Evolutionary conservation across 1,139 yeast genomes (phyloP).

Genomic region (Martiniozyma asiatica): DNA sequence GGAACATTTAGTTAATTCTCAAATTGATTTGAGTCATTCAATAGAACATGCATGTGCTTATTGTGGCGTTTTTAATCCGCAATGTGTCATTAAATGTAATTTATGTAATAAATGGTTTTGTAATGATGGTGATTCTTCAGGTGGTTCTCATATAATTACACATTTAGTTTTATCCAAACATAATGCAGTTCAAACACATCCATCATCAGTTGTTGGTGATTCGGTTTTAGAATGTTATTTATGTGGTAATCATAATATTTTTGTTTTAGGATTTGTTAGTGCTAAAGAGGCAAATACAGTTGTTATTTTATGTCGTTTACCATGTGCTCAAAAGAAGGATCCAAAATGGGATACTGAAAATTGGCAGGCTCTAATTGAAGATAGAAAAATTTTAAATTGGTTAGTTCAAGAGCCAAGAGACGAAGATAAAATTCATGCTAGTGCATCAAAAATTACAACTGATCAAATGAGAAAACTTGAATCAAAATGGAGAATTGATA

Average conservation of each 20-base stretch:
- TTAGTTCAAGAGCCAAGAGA: slow-evolving; percentile 60
- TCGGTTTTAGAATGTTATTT: slow-evolving; percentile 80
- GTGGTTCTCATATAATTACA: slow-evolving; percentile 72
- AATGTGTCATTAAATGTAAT: slow-evolving; percentile 65
- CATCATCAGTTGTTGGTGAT: slow-evolving; percentile 75
- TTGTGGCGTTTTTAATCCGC: slow-evolving; percentile 62
- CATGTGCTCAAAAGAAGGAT: slow-evolving; percentile 73
- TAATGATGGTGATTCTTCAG: slow-evolving; percentile 45
- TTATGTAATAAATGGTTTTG: slow-evolving; percentile 86
- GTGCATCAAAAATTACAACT: slow-evolving; percentile 43
- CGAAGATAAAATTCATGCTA: slow-evolving; percentile 36
- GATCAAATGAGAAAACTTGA: slow-evolving; percentile 66
- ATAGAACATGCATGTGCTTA: slow-evolving; percentile 48
- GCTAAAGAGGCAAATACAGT: slow-evolving; percentile 84
- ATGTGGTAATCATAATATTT: slow-evolving; percentile 77
- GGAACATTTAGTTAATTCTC: too few species aligned
- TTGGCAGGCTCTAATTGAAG: slow-evolving; percentile 83
- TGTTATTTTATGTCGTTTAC: slow-evolving; percentile 77
- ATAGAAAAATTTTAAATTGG: slow-evolving; percentile 73
- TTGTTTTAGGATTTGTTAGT: slow-evolving; percentile 74
- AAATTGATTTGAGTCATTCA: too few species aligned
- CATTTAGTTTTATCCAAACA: slow-evolving; percentile 80
- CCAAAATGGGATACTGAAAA: slow-evolving; percentile 76
- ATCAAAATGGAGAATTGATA: slow-evolving; percentile 61
- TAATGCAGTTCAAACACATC: slow-evolving; percentile 62